Percentiles rank a stretch among this genome's conserved stretches.
phyloP scores from a whole-genome alignment of 2,329 filamentous ascomycete genomes.

The Dendrostoma leiphaemia region DNA sequence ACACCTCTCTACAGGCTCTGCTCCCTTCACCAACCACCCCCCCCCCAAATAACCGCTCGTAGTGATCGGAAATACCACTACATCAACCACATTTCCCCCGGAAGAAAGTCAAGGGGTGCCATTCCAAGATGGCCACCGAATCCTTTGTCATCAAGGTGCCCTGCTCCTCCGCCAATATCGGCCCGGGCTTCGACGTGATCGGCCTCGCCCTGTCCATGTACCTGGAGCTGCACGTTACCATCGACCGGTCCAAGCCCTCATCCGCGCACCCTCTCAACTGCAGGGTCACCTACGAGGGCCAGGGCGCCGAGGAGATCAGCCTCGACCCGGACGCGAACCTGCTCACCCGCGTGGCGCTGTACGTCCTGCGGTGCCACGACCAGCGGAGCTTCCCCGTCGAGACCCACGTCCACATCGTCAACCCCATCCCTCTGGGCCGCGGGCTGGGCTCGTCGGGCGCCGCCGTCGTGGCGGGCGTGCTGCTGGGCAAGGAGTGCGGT shows the following conservation, averaged over 20 bases:
- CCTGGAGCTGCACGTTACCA: conserved; percentile 81
- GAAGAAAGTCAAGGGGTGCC: not conserved
- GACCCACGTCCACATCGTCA: conserved; percentile 92
- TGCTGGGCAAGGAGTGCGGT: conserved; percentile 86
- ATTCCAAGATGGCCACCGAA: conserved; percentile 31
- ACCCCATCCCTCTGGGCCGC: conserved; percentile 89
- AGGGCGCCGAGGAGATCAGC: conserved; percentile 74
- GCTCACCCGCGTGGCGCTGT: conserved; percentile 89
- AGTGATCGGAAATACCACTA: too few relatives aligned
- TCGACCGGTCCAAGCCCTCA: conserved; percentile 56
- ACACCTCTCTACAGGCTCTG: conserved; percentile 1
- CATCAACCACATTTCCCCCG: not conserved
- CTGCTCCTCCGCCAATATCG: conserved; percentile 96
- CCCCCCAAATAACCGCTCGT: too few relatives aligned
- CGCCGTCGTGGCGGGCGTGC: conserved; percentile 92
- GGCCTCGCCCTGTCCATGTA: conserved; percentile 91
- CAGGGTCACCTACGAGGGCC: conserved; percentile 84
- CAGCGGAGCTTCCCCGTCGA: conserved; percentile 79
- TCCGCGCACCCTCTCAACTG: conserved; percentile 75
- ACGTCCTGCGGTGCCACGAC: conserved; percentile 89
- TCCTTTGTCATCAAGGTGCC: conserved; percentile 76
- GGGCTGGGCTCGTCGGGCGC: conserved; percentile 94
- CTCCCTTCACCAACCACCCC: too few relatives aligned
- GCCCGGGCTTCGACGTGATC: conserved; percentile 96
- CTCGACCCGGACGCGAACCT: conserved; percentile 85